Conservation (phyloP, 2,329 filamentous ascomycete species). For the Amauroascus verrucosus region DNA sequence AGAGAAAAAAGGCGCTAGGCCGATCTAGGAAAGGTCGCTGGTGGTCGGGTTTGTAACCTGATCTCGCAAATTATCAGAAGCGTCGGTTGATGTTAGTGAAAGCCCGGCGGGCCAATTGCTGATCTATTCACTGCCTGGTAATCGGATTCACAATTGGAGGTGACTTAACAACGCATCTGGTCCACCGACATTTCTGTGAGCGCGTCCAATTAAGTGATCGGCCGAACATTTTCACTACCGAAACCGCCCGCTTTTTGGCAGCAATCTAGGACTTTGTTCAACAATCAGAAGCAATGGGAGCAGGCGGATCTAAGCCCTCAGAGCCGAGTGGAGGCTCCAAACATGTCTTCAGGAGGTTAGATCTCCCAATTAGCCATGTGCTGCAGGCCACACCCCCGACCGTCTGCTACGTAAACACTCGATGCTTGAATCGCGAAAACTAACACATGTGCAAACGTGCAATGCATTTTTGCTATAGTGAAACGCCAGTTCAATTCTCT, state of each 20-base stretch:
- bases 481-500: slow-evolving; percentile 61
- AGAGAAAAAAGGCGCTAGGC: background rate
- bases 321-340: slow-evolving; percentile 40
- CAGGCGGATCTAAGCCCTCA: slow-evolving; percentile 52
- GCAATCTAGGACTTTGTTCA: background rate
- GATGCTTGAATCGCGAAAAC: no score
- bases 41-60: background rate
- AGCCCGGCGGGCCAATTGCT: background rate
- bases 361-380: slow-evolving; percentile 12
- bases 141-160: background rate
- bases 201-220: background rate
- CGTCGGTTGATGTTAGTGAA: background rate
- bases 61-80: background rate
- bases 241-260: background rate
- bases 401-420: background rate
- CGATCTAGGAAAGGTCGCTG: background rate
- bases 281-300: slow-evolving; percentile 42
- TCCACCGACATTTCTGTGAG: no score
- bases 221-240: background rate
- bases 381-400: background rate
- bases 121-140: no score
- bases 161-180: no score
- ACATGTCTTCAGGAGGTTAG: slow-evolving; percentile 54
- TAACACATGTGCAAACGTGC: no score
- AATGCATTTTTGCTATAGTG: slow-evolving; percentile 34